Conservation (phyloP, 2,329 filamentous ascomycete genomes). For the Fusarium incarnatum region DNA sequence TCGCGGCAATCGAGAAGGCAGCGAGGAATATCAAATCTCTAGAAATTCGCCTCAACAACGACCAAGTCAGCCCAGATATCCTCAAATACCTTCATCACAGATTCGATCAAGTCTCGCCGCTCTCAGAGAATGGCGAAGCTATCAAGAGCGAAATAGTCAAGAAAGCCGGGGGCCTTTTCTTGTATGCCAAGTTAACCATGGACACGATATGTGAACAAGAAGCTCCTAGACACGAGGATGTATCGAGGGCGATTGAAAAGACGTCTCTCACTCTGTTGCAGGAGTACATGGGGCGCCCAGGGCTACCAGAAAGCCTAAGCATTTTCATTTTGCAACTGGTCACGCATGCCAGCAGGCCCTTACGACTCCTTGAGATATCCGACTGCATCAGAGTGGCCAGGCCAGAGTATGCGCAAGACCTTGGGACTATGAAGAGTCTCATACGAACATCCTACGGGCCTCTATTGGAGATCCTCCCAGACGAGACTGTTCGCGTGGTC, state of each 20-base stretch:
- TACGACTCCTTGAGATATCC: constrained; percentile 31
- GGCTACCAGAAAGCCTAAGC: not conserved
- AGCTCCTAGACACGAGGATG: no score
- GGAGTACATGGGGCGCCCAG: constrained; percentile 1
- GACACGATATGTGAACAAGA: not conserved
- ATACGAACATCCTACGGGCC: constrained; percentile 22
- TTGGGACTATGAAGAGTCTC: constrained; percentile 11
- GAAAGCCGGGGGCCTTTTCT: constrained; percentile 19
- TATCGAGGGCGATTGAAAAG: no score
- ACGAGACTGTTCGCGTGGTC: constrained; percentile 33
- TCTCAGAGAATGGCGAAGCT: no score
- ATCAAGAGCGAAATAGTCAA: no score
- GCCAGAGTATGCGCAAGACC: not conserved
- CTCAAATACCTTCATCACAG: constrained; percentile 49
- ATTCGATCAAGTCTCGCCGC: no score
- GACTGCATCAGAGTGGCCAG: constrained; percentile 10
- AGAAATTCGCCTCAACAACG: constrained; percentile 51
- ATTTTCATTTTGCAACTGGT: constrained; percentile 19
- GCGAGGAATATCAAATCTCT: not conserved
- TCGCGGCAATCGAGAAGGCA: constrained; percentile 46
- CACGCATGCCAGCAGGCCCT: constrained; percentile 25
- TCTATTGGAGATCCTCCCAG: constrained; percentile 24
- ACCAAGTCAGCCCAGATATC: constrained; percentile 56
- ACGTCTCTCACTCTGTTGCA: no score
- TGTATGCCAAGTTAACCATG: constrained; percentile 37